These are phyloP conservation scores for Lycium ferocissimum DNA, from an alignment of 257 asterid genomes.

Conservation along the genomic window DNA sequence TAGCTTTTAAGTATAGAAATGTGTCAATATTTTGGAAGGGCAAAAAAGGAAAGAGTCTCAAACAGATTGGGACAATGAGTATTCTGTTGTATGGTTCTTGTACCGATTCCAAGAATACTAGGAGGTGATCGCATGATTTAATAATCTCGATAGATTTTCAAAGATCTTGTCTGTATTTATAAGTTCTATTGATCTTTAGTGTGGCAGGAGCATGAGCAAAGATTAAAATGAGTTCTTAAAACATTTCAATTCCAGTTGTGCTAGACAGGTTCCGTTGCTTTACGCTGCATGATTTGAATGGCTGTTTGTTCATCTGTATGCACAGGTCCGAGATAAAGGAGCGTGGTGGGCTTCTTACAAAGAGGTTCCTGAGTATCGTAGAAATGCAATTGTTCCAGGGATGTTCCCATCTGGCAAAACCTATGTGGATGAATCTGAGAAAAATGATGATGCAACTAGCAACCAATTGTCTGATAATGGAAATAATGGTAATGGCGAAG, in stretches of 20 bases:
- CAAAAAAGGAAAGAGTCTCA: slow-evolving; percentile 2
- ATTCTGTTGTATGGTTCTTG: not conserved
- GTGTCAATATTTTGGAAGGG: not conserved
- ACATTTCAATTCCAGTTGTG: not conserved
- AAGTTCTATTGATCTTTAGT: not conserved
- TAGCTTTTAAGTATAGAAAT: not conserved
- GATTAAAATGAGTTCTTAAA: not conserved
- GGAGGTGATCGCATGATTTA: slow-evolving; percentile 21
- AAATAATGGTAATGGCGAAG: slow-evolving; percentile 45
- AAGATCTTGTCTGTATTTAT: not conserved
- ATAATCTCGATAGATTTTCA: not conserved
- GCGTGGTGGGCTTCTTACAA: slow-evolving; percentile 72
- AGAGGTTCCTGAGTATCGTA: slow-evolving; percentile 69
- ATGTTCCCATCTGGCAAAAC: slow-evolving; percentile 92
- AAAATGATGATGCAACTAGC: slow-evolving; percentile 43
- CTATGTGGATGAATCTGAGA: slow-evolving; percentile 56
- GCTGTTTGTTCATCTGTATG: slow-evolving; percentile 34
- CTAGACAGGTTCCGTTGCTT: slow-evolving; percentile 14
- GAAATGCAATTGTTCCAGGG: slow-evolving; percentile 67
- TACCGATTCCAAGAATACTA: not conserved
- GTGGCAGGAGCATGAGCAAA: not conserved
- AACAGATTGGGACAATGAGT: not conserved
- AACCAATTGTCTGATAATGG: slow-evolving; percentile 41
- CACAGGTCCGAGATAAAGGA: slow-evolving; percentile 90
- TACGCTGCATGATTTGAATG: slow-evolving; percentile 13